Evolutionary conservation across 2,329 filamentous ascomycete species (phyloP).

Genomic region (Neodidymelliopsis sp.): DNA sequence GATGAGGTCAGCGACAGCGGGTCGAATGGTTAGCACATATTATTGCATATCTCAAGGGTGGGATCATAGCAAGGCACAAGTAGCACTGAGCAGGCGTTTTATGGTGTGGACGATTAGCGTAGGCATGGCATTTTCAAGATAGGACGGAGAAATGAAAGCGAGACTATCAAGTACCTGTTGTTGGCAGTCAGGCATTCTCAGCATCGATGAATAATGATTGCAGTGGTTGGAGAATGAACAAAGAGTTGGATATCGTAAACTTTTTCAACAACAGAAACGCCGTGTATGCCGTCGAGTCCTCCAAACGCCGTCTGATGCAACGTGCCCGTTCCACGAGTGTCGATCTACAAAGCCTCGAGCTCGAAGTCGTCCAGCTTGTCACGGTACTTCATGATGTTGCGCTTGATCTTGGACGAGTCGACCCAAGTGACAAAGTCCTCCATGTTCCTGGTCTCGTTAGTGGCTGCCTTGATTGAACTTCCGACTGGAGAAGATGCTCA

Average conservation of each 20-base stretch:
- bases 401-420: conserved; percentile 95
- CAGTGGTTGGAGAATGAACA: too few relatives aligned
- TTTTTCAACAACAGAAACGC: conserved; percentile 23
- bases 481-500: conserved; percentile 22
- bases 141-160: conserved; percentile 12
- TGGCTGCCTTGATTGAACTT: neutral
- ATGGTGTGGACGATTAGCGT: conserved; percentile 24
- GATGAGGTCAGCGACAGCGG: too few relatives aligned
- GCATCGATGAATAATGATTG: too few relatives aligned
- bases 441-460: conserved; percentile 66
- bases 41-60: conserved; percentile 22
- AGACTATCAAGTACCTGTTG: neutral
- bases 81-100: conserved; percentile 24
- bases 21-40: neutral
- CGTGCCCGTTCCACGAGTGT: neutral
- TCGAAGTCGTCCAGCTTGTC: conserved; percentile 97
- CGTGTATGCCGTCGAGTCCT: conserved; percentile 25
- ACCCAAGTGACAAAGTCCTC: conserved; percentile 98
- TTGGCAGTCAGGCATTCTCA: neutral
- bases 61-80: conserved; percentile 19
- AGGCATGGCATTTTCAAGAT: conserved; percentile 18
- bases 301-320: conserved; percentile 31
- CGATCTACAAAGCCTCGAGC: conserved; percentile 56
- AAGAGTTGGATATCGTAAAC: conserved; percentile 21
- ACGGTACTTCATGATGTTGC: conserved; percentile 91